Percentiles rank a stretch among this genome's conserved stretches.
These are phyloP conservation scores for Diplotaxis tenuifolia DNA, from an alignment of 345 rosid species.

Conservation along the genomic window DNA sequence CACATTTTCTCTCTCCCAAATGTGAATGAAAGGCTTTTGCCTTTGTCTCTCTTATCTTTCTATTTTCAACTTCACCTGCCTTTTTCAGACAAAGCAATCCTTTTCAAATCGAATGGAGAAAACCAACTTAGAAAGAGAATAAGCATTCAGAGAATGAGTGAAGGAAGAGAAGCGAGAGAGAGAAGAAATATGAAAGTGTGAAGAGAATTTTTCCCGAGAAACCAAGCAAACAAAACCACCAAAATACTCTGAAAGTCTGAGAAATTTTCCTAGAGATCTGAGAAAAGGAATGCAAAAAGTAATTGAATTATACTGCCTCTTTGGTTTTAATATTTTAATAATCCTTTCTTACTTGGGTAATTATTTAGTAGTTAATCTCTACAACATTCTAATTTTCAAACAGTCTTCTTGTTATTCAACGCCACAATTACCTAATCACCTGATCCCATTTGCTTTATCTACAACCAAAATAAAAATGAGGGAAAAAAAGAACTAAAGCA, in stretches of 20 bases:
- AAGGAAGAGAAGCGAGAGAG: neutral
- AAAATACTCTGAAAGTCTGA: conserved; percentile 54
- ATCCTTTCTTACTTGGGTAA: neutral
- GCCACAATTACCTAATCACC: conserved; percentile 35
- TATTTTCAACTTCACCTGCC: conserved; percentile 32
- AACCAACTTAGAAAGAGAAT: conserved; percentile 29
- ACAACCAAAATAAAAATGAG: conserved; percentile 7
- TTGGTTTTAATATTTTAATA: neutral
- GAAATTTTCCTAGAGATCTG: conserved; percentile 84
- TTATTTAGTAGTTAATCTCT: conserved; percentile 25
- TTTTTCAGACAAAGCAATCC: conserved; percentile 34
- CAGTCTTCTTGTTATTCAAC: conserved; percentile 45
- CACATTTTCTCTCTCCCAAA: conserved; percentile 32
- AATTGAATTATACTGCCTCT: conserved; percentile 12
- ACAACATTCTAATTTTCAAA: conserved; percentile 29
- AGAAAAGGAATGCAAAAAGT: conserved; percentile 34
- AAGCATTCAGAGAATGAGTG: conserved; percentile 39
- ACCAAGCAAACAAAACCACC: conserved; percentile 39
- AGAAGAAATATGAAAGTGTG: conserved; percentile 1
- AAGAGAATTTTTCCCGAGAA: conserved; percentile 52
- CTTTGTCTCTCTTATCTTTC: conserved; percentile 1
- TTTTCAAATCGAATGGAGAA: conserved; percentile 16
- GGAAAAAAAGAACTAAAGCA: conserved; percentile 10
- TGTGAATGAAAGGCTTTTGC: conserved; percentile 25
- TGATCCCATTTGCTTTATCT: conserved; percentile 11